Base-by-base conservation (phyloP, 129 eudicot species). In the Centrapalus pauciflorus region DNA sequence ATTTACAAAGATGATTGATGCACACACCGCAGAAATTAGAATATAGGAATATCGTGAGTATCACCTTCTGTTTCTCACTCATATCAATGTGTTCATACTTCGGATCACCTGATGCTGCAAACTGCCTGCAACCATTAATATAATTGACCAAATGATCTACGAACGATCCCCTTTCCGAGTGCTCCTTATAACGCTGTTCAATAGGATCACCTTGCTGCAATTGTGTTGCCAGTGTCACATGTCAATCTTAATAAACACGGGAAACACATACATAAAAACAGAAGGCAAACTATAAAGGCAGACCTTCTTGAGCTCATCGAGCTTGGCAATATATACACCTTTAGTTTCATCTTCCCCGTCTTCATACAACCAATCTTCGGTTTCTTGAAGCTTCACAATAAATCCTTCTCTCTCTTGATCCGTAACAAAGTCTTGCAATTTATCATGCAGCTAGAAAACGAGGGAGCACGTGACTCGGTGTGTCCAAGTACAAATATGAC, bases 331-430 rank as follows among this genome's bases (percentile, higher is more conserved):
- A 59, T 90, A 90, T 0, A 90, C 96, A 2, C 96, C 95, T 69
- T 84, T 87, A 3, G 96, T 92, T 73, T 92, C 98, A 58, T 92
- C 98, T 75, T 92, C 98, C 0, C 98, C 98, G 14, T 88, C 98
- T 80, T 88, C 98, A 73, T 92, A 92, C 80, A 92, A 77, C 98
- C 98, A 92, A 61, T 92, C 98, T 81, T 92, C 98, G 20, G 84
- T 86, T 66, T 85, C 82, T 67, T 92, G 98, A 69, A 92, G 98
- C 58, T 61, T 77, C 41, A 79, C 68, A 45, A 78, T 66, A 32
- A 92, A 79, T 58, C 64, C 90, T 24, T 90, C 97, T 55, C 71
- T 87, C 51, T 87, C 97, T n/a, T 89, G 43, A 2, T 71, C 95
- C 17, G 84, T 76, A n/a, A 87, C 90, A 55, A 84, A 90, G 49